Percentiles rank a stretch among this genome's conserved stretches.
phyloP scores from a whole-genome alignment of 2,329 filamentous ascomycete genomes.

The Ascochyta clinopodiicola region DNA sequence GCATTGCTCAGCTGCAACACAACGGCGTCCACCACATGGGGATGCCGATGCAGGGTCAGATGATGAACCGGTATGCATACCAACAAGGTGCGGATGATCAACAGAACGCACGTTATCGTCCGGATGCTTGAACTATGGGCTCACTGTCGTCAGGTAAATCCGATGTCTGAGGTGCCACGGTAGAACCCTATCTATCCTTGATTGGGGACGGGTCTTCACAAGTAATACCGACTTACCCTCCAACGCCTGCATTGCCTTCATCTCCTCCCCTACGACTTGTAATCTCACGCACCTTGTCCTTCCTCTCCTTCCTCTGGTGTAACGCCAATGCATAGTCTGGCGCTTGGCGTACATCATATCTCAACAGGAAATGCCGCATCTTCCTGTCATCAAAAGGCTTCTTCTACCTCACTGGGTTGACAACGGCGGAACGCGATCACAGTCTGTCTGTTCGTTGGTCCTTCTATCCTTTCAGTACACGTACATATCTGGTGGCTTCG shows the following conservation, averaged over 20 bases:
- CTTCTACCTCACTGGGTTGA: slow-evolving; percentile 21
- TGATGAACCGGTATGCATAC: slow-evolving; percentile 49
- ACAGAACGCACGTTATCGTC: slow-evolving; percentile 37
- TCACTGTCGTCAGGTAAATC: slow-evolving; percentile 42
- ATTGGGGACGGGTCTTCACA: background rate
- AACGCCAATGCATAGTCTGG: slow-evolving; percentile 36
- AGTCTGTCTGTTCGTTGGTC: slow-evolving; percentile 22
- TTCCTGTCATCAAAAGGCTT: slow-evolving; percentile 20
- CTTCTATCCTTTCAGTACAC: slow-evolving; percentile 28
- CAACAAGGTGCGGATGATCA: slow-evolving; percentile 36
- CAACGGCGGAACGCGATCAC: slow-evolving; percentile 21
- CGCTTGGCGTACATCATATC: slow-evolving; percentile 40
- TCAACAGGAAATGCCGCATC: slow-evolving; percentile 22
- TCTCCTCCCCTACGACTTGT: slow-evolving; percentile 32
- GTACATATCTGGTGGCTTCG: slow-evolving; percentile 33
- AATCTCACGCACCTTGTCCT: slow-evolving; percentile 36
- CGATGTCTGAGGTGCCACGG: slow-evolving; percentile 16
- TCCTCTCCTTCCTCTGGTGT: slow-evolving; percentile 29
- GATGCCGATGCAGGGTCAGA: slow-evolving; percentile 48
- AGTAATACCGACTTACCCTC: background rate
- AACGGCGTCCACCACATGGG: slow-evolving; percentile 51
- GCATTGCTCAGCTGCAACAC: slow-evolving; percentile 53
- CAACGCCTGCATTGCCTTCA: background rate
- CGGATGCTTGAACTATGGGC: slow-evolving; percentile 33
- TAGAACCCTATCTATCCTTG: background rate